Evolutionary conservation across 2,329 filamentous ascomycete genomes (phyloP).

Genomic region (Colletotrichum tropicale): DNA sequence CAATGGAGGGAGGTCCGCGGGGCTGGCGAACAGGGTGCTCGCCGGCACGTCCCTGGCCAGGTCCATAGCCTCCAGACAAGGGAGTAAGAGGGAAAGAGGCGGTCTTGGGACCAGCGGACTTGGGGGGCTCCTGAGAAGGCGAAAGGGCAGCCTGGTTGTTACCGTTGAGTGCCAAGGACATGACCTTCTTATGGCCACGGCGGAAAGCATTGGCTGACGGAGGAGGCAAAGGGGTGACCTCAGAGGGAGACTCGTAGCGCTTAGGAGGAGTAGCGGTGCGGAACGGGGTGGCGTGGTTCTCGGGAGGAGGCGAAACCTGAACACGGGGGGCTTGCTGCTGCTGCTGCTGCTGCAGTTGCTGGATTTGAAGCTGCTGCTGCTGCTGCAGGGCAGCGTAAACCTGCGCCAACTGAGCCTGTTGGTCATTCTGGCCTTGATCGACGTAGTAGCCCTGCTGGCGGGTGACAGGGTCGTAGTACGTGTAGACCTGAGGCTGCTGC

Average conservation of each 20-base stretch:
- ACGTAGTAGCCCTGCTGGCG: conserved; percentile 84
- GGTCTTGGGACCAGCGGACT: conserved; percentile 75
- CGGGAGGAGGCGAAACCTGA: conserved; percentile 81
- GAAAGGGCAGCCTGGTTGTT: conserved; percentile 44
- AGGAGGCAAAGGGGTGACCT: conserved; percentile 75
- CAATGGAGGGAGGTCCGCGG: conserved; percentile 86
- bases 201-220: conserved; percentile 92
- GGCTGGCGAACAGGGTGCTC: conserved; percentile 95
- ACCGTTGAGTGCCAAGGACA: conserved; percentile 72
- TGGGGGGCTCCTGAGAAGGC: conserved; percentile 50
- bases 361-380: conserved; percentile 47
- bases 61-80: conserved; percentile 84
- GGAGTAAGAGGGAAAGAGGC: conserved; percentile 82
- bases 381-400: conserved; percentile 27
- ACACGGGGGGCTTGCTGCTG: conserved; percentile 70
- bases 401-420: conserved; percentile 32
- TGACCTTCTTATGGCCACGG: conserved; percentile 89
- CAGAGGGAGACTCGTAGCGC: conserved; percentile 71
- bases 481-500: conserved; percentile 79
- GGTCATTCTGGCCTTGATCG: conserved; percentile 64
- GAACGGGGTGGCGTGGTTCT: conserved; percentile 52
- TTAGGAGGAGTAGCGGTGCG: conserved; percentile 72
- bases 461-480: conserved; percentile 84
- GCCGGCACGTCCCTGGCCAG: conserved; percentile 89
- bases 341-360: conserved; percentile 57